Evolutionary conservation across 2,329 filamentous ascomycete species (phyloP), one percentile per base, ranked within the genome.

Genomic region (Monosporascus ibericus): DNA sequence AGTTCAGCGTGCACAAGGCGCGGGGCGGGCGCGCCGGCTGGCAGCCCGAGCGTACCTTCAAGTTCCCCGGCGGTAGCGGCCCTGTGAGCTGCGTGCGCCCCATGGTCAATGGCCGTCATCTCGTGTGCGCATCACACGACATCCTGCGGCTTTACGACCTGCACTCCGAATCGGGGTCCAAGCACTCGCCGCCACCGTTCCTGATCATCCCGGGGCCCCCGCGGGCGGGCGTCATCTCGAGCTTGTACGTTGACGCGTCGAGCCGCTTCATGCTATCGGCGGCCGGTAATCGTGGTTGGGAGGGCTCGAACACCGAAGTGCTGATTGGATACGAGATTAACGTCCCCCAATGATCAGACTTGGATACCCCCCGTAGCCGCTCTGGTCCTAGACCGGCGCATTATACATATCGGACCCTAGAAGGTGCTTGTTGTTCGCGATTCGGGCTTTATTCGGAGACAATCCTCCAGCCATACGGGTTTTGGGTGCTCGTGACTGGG

Each of bases 71-170:
- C 25, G 94, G 92, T 15, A 95, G 90, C 67, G 92, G 92, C 8
- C 83, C 92, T 0, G 91, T 99, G 27, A 96, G 88, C 63, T 90
- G 91, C 8, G 81, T 99, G 17, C 80, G 87, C 53, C 82, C 90
- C 18, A 97, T 99, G 94, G 84, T 87, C 1, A 99, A 99, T 65
- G 90, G 90, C 2, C 82, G 89, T 47, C 92, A 97, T 75, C 76
- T 99, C 9, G 83, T 99, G 15, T 97, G 94, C 69, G 92, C 92
- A 11, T 95, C 89, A 0, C 87, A 95, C 65, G 92, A 97, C 65
- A 97, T 97, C 60, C 79, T 99, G 15, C 84, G 94, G 3, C 79
- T 99, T 0, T 99, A 97, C 67, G 94, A 99, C 65, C 75, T 97
- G 18, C 83, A 84, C 46, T 82, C 88, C 49, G 79, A 82, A 34